Conservation (phyloP, 345 rosid genomes). For the Eucalyptus paniculata region DNA sequence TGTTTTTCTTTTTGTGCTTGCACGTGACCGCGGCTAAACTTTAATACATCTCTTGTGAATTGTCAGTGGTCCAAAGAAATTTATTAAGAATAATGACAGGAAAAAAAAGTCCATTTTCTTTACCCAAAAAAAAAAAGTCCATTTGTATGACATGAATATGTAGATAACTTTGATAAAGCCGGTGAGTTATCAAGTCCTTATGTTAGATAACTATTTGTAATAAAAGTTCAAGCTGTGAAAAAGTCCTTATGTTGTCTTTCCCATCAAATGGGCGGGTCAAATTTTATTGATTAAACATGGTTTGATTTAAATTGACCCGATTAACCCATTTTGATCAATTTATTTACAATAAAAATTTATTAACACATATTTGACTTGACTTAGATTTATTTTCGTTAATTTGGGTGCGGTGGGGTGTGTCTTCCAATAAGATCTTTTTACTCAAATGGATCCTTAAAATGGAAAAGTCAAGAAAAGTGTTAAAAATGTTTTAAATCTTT, state of each 20-base stretch:
- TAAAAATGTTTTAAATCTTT: too few relatives aligned
- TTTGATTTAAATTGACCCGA: rapidly evolving
- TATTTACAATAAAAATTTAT: too few relatives aligned
- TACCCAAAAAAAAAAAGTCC: background rate
- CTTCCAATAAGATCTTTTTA: too few relatives aligned
- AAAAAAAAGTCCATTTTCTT: too few relatives aligned
- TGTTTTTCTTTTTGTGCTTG: rapidly evolving
- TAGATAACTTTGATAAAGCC: background rate
- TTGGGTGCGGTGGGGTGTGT: background rate
- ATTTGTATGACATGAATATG: background rate
- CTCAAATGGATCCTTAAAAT: background rate
- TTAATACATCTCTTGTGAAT: background rate
- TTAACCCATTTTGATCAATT: too few relatives aligned
- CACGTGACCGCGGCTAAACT: background rate
- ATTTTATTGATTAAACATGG: too few relatives aligned
- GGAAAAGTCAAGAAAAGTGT: background rate
- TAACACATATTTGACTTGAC: background rate
- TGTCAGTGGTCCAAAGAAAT: background rate
- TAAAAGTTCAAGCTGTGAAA: background rate
- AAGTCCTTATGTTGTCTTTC: background rate
- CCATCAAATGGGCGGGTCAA: background rate
- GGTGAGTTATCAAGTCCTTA: background rate
- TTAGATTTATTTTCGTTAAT: too few relatives aligned
- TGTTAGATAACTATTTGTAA: background rate
- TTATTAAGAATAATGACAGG: background rate